These are phyloP conservation scores for Fusarium lateritium DNA, from an alignment of 2,329 filamentous ascomycete genomes.

Conservation along the genomic window DNA sequence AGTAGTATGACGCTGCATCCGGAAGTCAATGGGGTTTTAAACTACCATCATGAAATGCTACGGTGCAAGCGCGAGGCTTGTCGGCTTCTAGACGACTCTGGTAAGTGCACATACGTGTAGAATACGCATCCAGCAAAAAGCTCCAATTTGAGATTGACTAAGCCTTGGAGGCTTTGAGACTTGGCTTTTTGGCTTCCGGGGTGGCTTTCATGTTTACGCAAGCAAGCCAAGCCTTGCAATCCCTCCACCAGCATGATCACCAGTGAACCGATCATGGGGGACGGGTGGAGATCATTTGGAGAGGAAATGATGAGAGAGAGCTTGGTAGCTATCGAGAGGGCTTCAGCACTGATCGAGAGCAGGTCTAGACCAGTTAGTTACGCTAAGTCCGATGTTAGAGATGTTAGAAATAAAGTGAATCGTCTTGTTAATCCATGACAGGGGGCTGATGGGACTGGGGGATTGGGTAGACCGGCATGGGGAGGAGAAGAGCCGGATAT, in stretches of 20 bases:
- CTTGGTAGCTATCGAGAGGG: neutral
- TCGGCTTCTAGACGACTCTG: constrained; percentile 30
- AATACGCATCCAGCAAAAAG: constrained; percentile 16
- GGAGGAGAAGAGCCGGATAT: constrained; percentile 10
- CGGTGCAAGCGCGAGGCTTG: constrained; percentile 5
- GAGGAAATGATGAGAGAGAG: constrained; percentile 29
- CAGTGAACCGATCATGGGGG: constrained; percentile 2
- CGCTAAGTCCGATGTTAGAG: constrained; percentile 29
- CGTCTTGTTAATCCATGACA: constrained; percentile 15
- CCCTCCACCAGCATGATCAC: constrained; percentile 23
- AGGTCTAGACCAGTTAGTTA: constrained; percentile 14
- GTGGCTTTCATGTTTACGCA: constrained; percentile 24
- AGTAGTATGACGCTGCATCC: constrained; percentile 30
- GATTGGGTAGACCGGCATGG: constrained; percentile 23
- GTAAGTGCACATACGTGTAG: constrained; percentile 16
- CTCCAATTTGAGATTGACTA: constrained; percentile 5
- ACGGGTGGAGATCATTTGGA: constrained; percentile 12
- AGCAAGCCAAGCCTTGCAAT: constrained; percentile 27
- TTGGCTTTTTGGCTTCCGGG: constrained; percentile 28
- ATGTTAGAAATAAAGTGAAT: constrained; percentile 26
- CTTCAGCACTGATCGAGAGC: constrained; percentile 9
- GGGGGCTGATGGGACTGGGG: constrained; percentile 21
- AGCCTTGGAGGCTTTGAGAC: constrained; percentile 10
- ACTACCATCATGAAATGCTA: constrained; percentile 3
- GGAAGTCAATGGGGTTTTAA: constrained; percentile 27